Base-by-base conservation (phyloP, 202 grass and related monocot species). In the Schoenoplectus triqueter region DNA sequence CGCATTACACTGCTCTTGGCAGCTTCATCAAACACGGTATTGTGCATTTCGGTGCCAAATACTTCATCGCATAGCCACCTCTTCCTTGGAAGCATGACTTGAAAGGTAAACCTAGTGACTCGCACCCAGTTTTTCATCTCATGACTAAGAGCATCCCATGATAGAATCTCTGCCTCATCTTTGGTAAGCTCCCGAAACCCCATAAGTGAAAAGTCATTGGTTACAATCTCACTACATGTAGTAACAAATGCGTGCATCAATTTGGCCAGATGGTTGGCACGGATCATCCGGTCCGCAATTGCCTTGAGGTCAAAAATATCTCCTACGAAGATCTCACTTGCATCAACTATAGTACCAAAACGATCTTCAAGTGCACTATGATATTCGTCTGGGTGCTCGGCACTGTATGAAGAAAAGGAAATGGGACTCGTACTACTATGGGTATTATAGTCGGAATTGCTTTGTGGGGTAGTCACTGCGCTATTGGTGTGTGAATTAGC, bases 61-160 rank as follows among this genome's bases (percentile, higher is more conserved):
- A 71, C 2, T 71, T 71, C 68, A 17, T 71, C 68, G 17, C 68
- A 71, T n/a, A 71, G 68, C 68, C 68, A 71, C 68, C 68, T 71
- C 68, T 47, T 71, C 44, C 68, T 71, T 47, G 42, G 68, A 71
- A 71, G 42, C 44, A 45, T 71, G 68, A 71, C 44, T 71, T 71
- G 68, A 71, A 71, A 71, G 68, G 68, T 48, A 45, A 70, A 41
- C 68, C 15, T 71, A n/a, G 42, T 8, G 44, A 47, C 68, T 47
- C 14, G 42, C 11, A 71, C 68, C 68, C 68, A 71, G 42, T 47
- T 71, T 18, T 71, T 71, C 68, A 71, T 71, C 42, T 71, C 5
- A 2, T 13, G 6, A 71, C 68, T 71, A 7, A 71, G 42, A 71
- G 68, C 42, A 7, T 71, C 68, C 68, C 68, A 71, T 0, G 68